Base-by-base conservation (phyloP, 2,329 filamentous ascomycete genomes). In the Clarireedia hainanense region DNA sequence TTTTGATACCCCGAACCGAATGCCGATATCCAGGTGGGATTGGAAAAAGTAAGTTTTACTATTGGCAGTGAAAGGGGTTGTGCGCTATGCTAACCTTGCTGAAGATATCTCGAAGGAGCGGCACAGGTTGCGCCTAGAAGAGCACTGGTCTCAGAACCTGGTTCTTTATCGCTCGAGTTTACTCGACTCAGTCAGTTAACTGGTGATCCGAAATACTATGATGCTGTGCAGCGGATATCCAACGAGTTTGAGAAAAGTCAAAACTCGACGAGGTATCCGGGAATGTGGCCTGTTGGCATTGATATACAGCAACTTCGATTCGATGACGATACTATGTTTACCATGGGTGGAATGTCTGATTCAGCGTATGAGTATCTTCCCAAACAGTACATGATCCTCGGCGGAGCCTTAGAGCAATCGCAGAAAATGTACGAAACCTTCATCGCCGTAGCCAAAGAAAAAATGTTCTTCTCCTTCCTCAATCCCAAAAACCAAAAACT, bases 1-100 rank as follows among this genome's bases (percentile, higher is more conserved):
- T 6, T 90, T 90, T 66, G 86, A 90, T 72, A 97, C 92, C 0
- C 91, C 91, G 0, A 97, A 97, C 70, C 83, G 90, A 63, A 95
- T 97, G 89, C 91, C 92, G 1, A 75, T 90, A 47, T 56, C 61
- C 0, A 62, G 66, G 24, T 69, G 65, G 65, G 60, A 68, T 47
- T 69, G 77, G 77, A 39, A 77, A 84, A 63, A 71, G 75, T 64
- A 78, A 77, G 61, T 85, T 75, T 27, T 42, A 42, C 6, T 14
- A 2, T 26, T 26, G 12, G 17, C 3, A 10, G 42, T 20, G 6
- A 12, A 7, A 14, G 17, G 42, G 6, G 20, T 26, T 27, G 27
- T 5, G 5, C 27, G 12, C 6, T 12, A 24, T 36, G 2, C 7
- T 37, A 5, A 30, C 17, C 1, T n/a, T 17, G 17, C 1, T 15